Percentiles rank a stretch among this genome's conserved stretches.
Evolutionary conservation across 768 basidiomycete species (phyloP).

Genomic region (Brasilioporus rufonigricans): DNA sequence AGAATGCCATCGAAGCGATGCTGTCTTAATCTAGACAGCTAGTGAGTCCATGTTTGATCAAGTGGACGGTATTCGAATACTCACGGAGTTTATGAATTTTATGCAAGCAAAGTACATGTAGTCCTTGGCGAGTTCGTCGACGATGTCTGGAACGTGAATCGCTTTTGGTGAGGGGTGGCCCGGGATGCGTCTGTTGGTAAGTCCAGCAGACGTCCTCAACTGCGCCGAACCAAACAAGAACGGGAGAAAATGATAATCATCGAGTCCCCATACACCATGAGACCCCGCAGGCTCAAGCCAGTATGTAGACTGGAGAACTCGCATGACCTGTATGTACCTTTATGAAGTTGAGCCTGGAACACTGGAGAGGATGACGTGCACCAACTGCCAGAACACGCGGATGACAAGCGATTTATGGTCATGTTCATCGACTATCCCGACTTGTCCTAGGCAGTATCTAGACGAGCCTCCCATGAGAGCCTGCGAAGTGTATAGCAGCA

Average conservation of each 20-base stretch:
- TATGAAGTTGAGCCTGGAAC: no score
- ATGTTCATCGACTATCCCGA: constrained; percentile 57
- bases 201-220: constrained; percentile 32
- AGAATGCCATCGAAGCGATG: constrained; percentile 95
- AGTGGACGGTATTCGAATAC: no score
- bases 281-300: constrained; percentile 99
- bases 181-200: constrained; percentile 15
- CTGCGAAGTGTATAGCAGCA: background rate
- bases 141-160: constrained; percentile 87
- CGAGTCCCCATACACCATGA: constrained; percentile 96
- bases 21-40: constrained; percentile 78
- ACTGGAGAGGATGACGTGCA: no score
- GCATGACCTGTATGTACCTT: constrained; percentile 78
- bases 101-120: constrained; percentile 99
- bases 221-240: constrained; percentile 88
- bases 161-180: constrained; percentile 89
- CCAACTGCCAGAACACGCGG: constrained; percentile 84
- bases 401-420: constrained; percentile 80
- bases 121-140: constrained; percentile 86
- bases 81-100: constrained; percentile 89
- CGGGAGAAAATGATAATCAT: constrained; percentile 95
- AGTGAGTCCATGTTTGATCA: no score
- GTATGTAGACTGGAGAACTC: constrained; percentile 86
- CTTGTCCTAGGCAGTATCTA: constrained; percentile 78
- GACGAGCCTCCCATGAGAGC: background rate